These are phyloP conservation scores for Colletotrichum zoysiae DNA, from an alignment of 2,329 filamentous ascomycete genomes.

Conservation along the genomic window DNA sequence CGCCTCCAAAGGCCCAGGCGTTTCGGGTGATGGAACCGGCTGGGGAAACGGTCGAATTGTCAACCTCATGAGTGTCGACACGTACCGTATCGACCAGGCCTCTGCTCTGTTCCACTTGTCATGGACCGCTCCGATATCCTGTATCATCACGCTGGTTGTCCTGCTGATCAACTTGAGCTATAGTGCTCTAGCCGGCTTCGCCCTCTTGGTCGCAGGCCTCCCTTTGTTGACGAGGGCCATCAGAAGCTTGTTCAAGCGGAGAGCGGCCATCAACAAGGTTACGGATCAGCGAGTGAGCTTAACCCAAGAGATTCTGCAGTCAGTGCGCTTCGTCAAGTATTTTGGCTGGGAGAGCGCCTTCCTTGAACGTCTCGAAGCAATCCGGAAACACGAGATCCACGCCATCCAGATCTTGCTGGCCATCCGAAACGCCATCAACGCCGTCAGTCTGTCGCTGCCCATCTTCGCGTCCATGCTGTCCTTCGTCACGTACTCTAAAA, in stretches of 20 bases:
- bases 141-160: slow-evolving; percentile 82
- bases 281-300: slow-evolving; percentile 93
- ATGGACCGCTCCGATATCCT: slow-evolving; percentile 87
- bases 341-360: slow-evolving; percentile 97
- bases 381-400: slow-evolving; percentile 81
- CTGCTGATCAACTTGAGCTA: slow-evolving; percentile 90
- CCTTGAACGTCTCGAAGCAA: slow-evolving; percentile 78
- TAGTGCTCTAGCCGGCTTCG: slow-evolving; percentile 90
- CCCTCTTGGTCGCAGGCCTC: slow-evolving; percentile 81
- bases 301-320: slow-evolving; percentile 91
- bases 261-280: slow-evolving; percentile 88
- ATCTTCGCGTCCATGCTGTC: slow-evolving; percentile 96
- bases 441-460: slow-evolving; percentile 86
- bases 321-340: slow-evolving; percentile 94
- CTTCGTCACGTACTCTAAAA: slow-evolving; percentile 84
- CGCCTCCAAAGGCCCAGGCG: slow-evolving; percentile 57
- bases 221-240: slow-evolving; percentile 84
- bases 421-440: slow-evolving; percentile 87
- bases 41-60: slow-evolving; percentile 95
- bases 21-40: slow-evolving; percentile 78
- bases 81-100: slow-evolving; percentile 90
- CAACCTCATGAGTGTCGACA: slow-evolving; percentile 95
- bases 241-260: slow-evolving; percentile 78
- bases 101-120: slow-evolving; percentile 90
- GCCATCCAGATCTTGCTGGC: slow-evolving; percentile 87